These are phyloP conservation scores for Prunus davidiana DNA, from an alignment of 306 rosid genomes.

Conservation along the genomic window DNA sequence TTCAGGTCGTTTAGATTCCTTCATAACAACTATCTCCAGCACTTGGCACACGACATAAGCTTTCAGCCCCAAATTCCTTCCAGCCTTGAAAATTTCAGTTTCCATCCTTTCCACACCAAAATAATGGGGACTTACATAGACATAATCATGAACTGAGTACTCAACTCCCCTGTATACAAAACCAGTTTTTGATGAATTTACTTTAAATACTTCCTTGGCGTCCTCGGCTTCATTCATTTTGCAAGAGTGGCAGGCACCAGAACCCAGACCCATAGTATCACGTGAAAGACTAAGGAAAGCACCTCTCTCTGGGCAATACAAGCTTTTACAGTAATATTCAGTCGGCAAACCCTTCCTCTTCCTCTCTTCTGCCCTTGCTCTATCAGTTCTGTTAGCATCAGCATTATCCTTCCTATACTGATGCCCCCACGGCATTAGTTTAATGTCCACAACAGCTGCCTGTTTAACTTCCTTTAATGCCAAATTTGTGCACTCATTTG, in stretches of 20 bases:
- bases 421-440: conserved; percentile 68
- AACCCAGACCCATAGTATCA: conserved; percentile 66
- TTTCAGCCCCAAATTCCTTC: conserved; percentile 85
- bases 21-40: conserved; percentile 48
- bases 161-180: conserved; percentile 53
- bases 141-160: conserved; percentile 60
- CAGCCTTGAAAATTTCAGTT: conserved; percentile 56
- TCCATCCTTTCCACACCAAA: conserved; percentile 53
- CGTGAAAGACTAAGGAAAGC: conserved; percentile 69
- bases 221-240: conserved; percentile 41
- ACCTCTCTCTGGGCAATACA: conserved; percentile 87
- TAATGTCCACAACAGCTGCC: conserved; percentile 41
- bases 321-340: conserved; percentile 79
- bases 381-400: conserved; percentile 46
- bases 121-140: conserved; percentile 59
- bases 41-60: conserved; percentile 82
- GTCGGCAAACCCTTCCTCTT: conserved; percentile 66
- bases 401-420: conserved; percentile 68
- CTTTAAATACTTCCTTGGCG: conserved; percentile 52
- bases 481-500: conserved; percentile 64
- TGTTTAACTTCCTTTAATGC: conserved; percentile 52
- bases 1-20: conserved; percentile 47
- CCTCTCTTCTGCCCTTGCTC: conserved; percentile 82
- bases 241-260: conserved; percentile 77
- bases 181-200: conserved; percentile 56